Evolutionary conservation across 768 basidiomycete genomes (phyloP).

Genomic region (Tricholoma bakamatsutake): DNA sequence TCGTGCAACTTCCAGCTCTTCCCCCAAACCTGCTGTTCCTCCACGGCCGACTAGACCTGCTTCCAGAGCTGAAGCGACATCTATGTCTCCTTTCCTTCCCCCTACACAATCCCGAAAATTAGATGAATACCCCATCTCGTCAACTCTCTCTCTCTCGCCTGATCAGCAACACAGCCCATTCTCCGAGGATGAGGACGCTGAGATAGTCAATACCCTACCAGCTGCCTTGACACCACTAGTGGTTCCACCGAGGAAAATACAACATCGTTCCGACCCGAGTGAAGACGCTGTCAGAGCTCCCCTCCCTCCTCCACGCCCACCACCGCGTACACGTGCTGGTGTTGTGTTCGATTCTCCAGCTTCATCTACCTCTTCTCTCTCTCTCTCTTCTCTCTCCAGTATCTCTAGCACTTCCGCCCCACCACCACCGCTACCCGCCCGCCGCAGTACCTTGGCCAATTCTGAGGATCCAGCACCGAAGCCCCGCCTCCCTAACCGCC

Average conservation of each 20-base stretch:
- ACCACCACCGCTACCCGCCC: constrained; percentile 38
- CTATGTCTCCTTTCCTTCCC: constrained; percentile 9
- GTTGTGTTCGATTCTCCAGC: constrained; percentile 7
- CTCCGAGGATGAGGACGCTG: constrained; percentile 15
- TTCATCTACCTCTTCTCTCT: constrained; percentile 15
- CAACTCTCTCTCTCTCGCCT: constrained; percentile 6
- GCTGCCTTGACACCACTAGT: constrained; percentile 12
- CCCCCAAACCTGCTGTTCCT: constrained; percentile 18
- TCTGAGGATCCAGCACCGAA: constrained; percentile 16
- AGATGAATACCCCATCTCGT: constrained; percentile 10
- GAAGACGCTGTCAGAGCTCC: constrained; percentile 5
- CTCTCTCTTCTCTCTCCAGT: constrained; percentile 14
- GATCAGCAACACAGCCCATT: constrained; percentile 18
- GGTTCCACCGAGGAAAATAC: constrained; percentile 11
- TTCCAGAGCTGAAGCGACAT: constrained; percentile 5
- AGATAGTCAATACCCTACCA: not conserved
- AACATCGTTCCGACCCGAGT: not conserved
- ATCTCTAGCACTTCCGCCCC: constrained; percentile 5
- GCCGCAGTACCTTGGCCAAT: constrained; percentile 26
- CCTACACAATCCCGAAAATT: constrained; percentile 11
- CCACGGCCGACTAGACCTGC: constrained; percentile 17
- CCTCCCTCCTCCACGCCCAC: constrained; percentile 24
- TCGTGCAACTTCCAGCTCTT: constrained; percentile 13
- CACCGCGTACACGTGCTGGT: constrained; percentile 27
- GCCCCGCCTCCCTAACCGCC: constrained; percentile 25